phyloP scores from a whole-genome alignment of 2,329 filamentous ascomycete species.

The Aspergillus quadricinctus region DNA sequence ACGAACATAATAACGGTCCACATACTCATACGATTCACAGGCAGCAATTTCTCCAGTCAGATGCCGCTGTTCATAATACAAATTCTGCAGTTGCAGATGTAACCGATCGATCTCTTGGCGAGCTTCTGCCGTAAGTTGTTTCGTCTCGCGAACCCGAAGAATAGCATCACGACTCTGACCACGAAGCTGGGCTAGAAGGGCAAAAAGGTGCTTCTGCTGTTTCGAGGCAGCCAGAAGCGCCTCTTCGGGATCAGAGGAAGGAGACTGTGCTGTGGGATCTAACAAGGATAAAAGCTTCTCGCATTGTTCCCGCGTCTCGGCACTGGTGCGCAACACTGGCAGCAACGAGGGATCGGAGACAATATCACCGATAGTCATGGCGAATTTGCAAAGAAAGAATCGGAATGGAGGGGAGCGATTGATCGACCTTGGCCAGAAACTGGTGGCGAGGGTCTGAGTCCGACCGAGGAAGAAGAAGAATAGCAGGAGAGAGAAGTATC shows the following conservation, averaged over 20 bases:
- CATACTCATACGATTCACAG: constrained; percentile 88
- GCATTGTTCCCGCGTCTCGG: constrained; percentile 68
- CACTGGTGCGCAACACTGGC: constrained; percentile 67
- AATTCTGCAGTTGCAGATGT: constrained; percentile 88
- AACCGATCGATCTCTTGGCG: constrained; percentile 87
- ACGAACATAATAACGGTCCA: constrained; percentile 19
- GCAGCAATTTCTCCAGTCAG: constrained; percentile 83
- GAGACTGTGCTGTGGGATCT: constrained; percentile 42
- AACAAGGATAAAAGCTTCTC: constrained; percentile 57
- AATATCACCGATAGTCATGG: constrained; percentile 55
- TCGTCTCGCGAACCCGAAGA: constrained; percentile 77
- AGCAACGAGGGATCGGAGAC: constrained; percentile 63
- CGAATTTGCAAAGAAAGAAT: constrained; percentile 7
- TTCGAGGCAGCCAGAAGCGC: constrained; percentile 60
- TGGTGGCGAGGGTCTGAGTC: constrained; percentile 1
- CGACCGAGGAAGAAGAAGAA: constrained; percentile 3
- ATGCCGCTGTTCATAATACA: constrained; percentile 94
- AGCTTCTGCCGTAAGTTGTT: constrained; percentile 77
- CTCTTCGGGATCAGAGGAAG: constrained; percentile 42
- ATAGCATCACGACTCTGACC: constrained; percentile 79
- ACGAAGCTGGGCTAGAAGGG: constrained; percentile 74
- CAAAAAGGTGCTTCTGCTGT: constrained; percentile 74
- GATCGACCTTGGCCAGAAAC: constrained; percentile 6
- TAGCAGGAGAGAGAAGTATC: constrained; percentile 1
- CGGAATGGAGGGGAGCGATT: constrained; percentile 8